phyloP scores from a whole-genome alignment of 345 rosid genomes.

The Clausena lansium region DNA sequence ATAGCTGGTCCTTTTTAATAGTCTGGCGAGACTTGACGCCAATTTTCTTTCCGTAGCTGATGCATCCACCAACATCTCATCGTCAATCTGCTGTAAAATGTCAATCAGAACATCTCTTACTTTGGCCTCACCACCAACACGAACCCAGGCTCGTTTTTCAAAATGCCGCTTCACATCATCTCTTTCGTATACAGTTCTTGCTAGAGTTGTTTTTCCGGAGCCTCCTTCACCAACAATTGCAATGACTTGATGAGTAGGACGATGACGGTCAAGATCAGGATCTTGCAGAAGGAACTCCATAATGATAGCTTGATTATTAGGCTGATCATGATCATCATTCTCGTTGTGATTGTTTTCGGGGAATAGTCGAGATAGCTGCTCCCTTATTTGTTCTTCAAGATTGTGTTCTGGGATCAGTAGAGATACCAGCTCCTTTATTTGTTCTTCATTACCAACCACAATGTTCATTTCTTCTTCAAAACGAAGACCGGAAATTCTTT shows the following conservation, averaged over 20 bases:
- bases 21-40: neutral
- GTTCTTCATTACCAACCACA: slow-evolving; percentile 4
- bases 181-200: slow-evolving; percentile 16
- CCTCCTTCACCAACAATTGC: slow-evolving; percentile 28
- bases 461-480: slow-evolving; percentile 5
- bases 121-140: slow-evolving; percentile 12
- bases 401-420: neutral
- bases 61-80: slow-evolving; percentile 1
- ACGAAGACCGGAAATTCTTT: neutral
- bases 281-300: too few species aligned
- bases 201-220: slow-evolving; percentile 33
- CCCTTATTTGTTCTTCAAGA: too few species aligned
- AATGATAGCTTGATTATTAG: too few species aligned
- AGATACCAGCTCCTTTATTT: slow-evolving; percentile 2
- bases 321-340: too few species aligned
- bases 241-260: neutral
- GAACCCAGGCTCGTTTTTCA: slow-evolving; percentile 7
- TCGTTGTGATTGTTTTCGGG: too few species aligned
- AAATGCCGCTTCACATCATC: slow-evolving; percentile 5
- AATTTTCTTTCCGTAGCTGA: neutral
- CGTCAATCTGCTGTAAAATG: slow-evolving; percentile 18
- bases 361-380: too few species aligned
- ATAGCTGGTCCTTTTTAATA: slow-evolving; percentile 18
- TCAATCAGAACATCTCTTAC: slow-evolving; percentile 18
- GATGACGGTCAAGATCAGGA: too few species aligned